phyloP scores from a whole-genome alignment of 2,329 filamentous ascomycete species.

The Ramularia collo-cygni region DNA sequence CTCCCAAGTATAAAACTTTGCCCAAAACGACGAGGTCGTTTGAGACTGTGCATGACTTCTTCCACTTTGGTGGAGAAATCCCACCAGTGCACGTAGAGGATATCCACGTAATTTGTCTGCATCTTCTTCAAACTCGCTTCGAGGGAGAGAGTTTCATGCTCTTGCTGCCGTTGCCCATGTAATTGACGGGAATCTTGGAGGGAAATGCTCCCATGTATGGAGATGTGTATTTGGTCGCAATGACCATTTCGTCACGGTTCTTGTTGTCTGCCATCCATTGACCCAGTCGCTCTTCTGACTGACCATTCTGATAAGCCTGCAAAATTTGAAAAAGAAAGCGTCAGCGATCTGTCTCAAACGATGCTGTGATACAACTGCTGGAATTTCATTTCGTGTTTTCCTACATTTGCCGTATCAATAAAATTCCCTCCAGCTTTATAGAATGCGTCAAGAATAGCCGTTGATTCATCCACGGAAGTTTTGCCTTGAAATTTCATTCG shows the following conservation, averaged over 20 bases:
- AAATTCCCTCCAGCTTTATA: slow-evolving; percentile 32
- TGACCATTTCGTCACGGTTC: slow-evolving; percentile 60
- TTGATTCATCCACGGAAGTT: slow-evolving; percentile 35
- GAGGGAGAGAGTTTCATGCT: slow-evolving; percentile 50
- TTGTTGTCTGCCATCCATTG: slow-evolving; percentile 21
- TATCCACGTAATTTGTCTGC: slow-evolving; percentile 62
- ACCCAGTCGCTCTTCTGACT: slow-evolving; percentile 28
- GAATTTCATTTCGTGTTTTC: too few relatives aligned
- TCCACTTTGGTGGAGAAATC: slow-evolving; percentile 40
- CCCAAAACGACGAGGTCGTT: slow-evolving; percentile 53
- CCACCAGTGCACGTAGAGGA: slow-evolving; percentile 38
- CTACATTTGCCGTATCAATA: too few relatives aligned
- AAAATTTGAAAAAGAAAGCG: slow-evolving; percentile 42
- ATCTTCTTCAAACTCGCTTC: slow-evolving; percentile 41
- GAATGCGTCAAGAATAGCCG: slow-evolving; percentile 28
- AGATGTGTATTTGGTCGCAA: slow-evolving; percentile 40
- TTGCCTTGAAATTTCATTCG: slow-evolving; percentile 33
- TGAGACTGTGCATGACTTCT: slow-evolving; percentile 61
- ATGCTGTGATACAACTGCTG: too few relatives aligned
- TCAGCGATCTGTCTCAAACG: too few relatives aligned
- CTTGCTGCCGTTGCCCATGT: slow-evolving; percentile 55
- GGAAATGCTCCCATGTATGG: slow-evolving; percentile 21
- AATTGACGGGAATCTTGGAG: slow-evolving; percentile 41
- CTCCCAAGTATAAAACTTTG: slow-evolving; percentile 61
- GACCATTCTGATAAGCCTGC: slow-evolving; percentile 30